Percentiles rank a stretch among this genome's conserved stretches.
phyloP scores from a whole-genome alignment of 169 alveolate species.

The Babesia divergens region DNA sequence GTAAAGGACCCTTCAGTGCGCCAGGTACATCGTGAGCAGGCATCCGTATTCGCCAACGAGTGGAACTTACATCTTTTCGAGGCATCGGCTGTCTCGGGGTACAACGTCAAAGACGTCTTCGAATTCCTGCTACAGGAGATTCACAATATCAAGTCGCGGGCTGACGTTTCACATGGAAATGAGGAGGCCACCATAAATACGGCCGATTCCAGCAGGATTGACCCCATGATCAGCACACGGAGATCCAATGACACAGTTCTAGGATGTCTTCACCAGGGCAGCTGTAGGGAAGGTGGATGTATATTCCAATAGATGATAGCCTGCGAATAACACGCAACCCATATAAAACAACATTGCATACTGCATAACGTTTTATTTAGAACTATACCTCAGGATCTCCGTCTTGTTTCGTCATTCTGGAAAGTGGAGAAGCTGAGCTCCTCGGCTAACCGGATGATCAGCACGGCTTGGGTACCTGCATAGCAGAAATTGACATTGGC shows the following conservation, averaged over 20 bases:
- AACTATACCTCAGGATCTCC: no score
- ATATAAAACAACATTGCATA: no score
- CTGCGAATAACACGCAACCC: no score
- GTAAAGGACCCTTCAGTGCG: constrained; percentile 86
- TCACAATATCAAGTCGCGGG: constrained; percentile 66
- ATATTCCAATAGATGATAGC: constrained; percentile 5
- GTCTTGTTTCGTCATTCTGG: no score
- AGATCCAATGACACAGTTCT: neutral
- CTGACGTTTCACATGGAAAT: constrained; percentile 21
- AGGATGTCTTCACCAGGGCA: constrained; percentile 32
- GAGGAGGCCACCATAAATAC: constrained; percentile 39
- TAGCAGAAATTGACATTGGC: no score
- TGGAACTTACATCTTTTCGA: constrained; percentile 89
- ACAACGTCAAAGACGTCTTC: constrained; percentile 94
- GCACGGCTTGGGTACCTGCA: no score
- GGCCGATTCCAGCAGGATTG: constrained; percentile 21
- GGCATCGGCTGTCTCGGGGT: constrained; percentile 93
- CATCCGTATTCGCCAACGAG: constrained; percentile 87
- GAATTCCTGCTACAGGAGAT: constrained; percentile 90
- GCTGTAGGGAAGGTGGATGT: constrained; percentile 16
- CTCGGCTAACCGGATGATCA: no score
- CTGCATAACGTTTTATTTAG: neutral
- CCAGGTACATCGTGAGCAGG: constrained; percentile 85
- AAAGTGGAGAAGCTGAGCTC: no score
- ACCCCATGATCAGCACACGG: constrained; percentile 2